Percentiles rank a stretch among this genome's conserved stretches.
Conservation (phyloP, 139 green algal genomes). For the Chlamydomonas sp. region DNA sequence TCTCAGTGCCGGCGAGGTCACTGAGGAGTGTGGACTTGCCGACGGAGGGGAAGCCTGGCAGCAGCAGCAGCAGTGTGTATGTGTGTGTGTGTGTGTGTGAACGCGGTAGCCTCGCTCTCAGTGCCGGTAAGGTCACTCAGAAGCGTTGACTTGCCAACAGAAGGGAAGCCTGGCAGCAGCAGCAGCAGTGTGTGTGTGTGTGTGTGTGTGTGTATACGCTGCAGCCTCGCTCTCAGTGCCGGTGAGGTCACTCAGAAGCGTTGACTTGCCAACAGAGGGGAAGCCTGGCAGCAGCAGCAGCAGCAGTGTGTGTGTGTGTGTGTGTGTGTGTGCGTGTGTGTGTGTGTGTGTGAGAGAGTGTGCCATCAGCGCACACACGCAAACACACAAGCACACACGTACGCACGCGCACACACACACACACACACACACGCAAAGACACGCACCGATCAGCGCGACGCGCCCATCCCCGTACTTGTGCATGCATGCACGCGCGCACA, state of each 20-base stretch:
- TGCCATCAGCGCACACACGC: no score
- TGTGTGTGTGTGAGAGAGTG: no score
- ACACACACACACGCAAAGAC: no score
- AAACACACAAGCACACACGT: no score
- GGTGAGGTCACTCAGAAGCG: conserved; percentile 87
- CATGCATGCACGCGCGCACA: no score
- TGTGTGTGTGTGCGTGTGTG: no score
- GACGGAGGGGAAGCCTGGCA: conserved; percentile 83
- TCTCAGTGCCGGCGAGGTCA: conserved; percentile 78
- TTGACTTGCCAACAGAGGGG: conserved; percentile 95
- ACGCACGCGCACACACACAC: no score
- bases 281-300: conserved; percentile 67
- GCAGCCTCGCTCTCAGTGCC: conserved; percentile 79
- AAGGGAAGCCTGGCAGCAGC: conserved; percentile 73
- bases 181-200: not conserved
- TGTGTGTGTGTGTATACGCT: no score
- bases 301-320: no score
- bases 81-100: no score
- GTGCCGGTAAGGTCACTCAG: conserved; percentile 89
- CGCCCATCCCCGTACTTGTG: conserved; percentile 91
- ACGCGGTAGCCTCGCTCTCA: conserved; percentile 78
- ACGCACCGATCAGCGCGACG: conserved; percentile 83
- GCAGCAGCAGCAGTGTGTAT: no score
- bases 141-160: conserved; percentile 95
- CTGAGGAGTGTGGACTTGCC: conserved; percentile 96